Evolutionary conservation across 192 early-diverging fungal species (phyloP).

Genomic region (Gamsiella multidivaricata): DNA sequence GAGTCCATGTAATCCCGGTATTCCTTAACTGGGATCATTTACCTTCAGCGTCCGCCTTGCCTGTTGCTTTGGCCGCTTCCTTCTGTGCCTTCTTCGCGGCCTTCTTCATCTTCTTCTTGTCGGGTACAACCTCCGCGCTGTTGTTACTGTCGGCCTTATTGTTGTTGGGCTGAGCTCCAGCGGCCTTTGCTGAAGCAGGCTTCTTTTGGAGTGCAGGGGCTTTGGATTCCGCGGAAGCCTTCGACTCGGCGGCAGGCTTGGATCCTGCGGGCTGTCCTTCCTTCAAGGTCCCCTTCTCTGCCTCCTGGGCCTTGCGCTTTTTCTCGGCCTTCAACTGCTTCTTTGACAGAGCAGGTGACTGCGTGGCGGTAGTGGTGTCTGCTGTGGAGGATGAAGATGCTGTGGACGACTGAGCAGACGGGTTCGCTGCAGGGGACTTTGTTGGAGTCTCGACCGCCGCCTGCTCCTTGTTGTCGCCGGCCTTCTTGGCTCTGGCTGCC

Average conservation of each 20-base stretch:
- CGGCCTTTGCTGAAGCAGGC: too few relatives aligned
- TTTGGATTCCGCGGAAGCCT: too few relatives aligned
- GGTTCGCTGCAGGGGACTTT: neutral
- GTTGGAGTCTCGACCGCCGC: neutral
- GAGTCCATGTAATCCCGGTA: neutral
- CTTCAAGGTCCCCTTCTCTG: too few relatives aligned
- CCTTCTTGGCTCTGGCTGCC: constrained; percentile 13
- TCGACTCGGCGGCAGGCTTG: too few relatives aligned
- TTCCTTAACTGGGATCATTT: neutral
- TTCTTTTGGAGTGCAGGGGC: too few relatives aligned
- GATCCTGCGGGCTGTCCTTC: too few relatives aligned
- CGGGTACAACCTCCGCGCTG: neutral
- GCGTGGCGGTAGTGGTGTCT: neutral
- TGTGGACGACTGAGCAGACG: neutral
- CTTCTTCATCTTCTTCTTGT: constrained; percentile 9
- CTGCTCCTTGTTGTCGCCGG: neutral
- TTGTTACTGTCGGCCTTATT: neutral
- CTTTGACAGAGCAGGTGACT: neutral
- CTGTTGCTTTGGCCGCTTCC: neutral
- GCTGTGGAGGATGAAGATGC: neutral
- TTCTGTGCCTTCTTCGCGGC: constrained; percentile 15
- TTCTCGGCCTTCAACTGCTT: neutral
- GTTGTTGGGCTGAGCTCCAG: too few relatives aligned
- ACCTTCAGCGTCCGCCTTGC: constrained; percentile 19
- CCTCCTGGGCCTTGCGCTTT: too few relatives aligned